Conservation (phyloP, 2,329 filamentous ascomycete species). For the Scedosporium aurantiacum region DNA sequence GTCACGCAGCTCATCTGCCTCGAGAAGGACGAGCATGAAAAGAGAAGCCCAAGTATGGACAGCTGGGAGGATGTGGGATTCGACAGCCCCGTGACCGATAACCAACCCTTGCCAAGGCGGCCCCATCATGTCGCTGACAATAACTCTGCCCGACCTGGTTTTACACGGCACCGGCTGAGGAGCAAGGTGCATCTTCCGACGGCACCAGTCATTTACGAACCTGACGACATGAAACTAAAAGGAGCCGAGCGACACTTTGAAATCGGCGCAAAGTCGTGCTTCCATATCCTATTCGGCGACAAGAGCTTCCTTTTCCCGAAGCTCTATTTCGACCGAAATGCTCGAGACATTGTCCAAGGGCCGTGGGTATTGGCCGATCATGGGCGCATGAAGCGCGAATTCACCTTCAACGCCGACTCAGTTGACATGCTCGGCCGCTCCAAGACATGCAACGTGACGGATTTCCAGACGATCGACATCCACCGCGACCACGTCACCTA, state of each 20-base stretch:
- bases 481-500: conserved; percentile 65
- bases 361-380: conserved; percentile 69
- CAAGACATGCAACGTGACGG: conserved; percentile 54
- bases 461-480: conserved; percentile 79
- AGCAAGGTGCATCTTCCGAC: conserved; percentile 69
- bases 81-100: conserved; percentile 47
- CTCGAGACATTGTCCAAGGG: conserved; percentile 70
- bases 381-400: conserved; percentile 63
- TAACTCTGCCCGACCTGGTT: conserved; percentile 22
- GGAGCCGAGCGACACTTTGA: conserved; percentile 76
- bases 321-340: conserved; percentile 73
- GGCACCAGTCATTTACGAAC: conserved; percentile 73
- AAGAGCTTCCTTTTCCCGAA: conserved; percentile 91
- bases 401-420: conserved; percentile 66
- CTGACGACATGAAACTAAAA: conserved; percentile 65
- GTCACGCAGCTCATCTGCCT: conserved; percentile 64
- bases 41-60: conserved; percentile 63
- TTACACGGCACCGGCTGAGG: conserved; percentile 14
- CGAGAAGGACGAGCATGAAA: conserved; percentile 51
- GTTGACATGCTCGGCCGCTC: conserved; percentile 53
- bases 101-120: neutral
- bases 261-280: conserved; percentile 85
- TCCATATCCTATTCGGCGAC: conserved; percentile 93
- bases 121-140: conserved; percentile 10
- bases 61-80: conserved; percentile 80